Evolutionary conservation across 106 monocot species (phyloP), one percentile per base, ranked within the genome.

Genomic region (Gastrodia elata): DNA sequence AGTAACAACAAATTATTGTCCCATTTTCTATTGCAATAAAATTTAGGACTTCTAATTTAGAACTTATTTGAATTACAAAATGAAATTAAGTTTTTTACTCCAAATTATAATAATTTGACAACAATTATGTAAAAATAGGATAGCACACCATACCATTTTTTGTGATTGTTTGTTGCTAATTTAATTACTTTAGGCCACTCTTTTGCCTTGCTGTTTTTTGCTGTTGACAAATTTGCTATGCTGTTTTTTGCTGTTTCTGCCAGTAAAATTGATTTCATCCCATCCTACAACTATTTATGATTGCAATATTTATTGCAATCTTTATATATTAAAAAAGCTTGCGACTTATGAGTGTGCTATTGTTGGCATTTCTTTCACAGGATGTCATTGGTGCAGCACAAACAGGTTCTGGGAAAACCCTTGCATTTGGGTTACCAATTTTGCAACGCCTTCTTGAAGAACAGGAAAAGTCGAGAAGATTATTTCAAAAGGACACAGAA

Each of bases 351-450:
- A n/a, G 20, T 38, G 67, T n/a, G 6, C n/a, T 24, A 22, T 38
- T 65, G 38, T 70, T 52, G 13, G 39, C 42, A 22, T 25, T 52
- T 77, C 39, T 38, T 20, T 13, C 22, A 43, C 64, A 96, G 96
- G 96, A 96, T 92, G 90, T 96, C 10, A 87, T 98, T 80, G 98
- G 98, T 87, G 98, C 98, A n/a, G 98, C 98, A 10, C 93, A 93
- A 82, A 98, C 98, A 25, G 98, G 98, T 28, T 98, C 98, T 11
- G 93, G 98, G 28, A 98, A 98, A 79, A 98, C 98, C 35, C 91
- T 98, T 77, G 98, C 98, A 8, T 98, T 93, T 85, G 98, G 93
- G 15, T 71, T 98, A 36, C 98, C 98, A 38, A 93, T 98, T 76
- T 75, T 98, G 74, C 97, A 93, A 39, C 86, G 93, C 26, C 83